These are phyloP conservation scores for Ceratocystis albifundus DNA, from an alignment of 2,329 filamentous ascomycete genomes.

Conservation along the genomic window DNA sequence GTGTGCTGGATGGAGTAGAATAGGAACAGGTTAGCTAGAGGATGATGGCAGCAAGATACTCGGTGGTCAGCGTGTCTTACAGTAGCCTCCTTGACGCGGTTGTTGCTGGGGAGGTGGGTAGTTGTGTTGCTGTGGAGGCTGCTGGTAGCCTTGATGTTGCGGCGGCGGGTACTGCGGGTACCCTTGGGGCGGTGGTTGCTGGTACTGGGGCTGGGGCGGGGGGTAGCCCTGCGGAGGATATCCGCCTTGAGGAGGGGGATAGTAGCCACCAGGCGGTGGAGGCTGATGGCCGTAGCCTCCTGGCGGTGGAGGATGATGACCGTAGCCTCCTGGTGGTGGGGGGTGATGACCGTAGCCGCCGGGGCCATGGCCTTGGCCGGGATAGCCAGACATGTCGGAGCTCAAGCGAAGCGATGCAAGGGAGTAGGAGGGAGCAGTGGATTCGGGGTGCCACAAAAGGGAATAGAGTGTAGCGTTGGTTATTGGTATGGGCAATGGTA, in stretches of 20 bases:
- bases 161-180: constrained; percentile 15
- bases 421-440: not conserved
- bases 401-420: not conserved
- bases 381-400: constrained; percentile 22
- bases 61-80: not conserved
- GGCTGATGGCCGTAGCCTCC: constrained; percentile 25
- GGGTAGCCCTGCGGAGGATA: constrained; percentile 20
- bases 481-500: not conserved
- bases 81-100: constrained; percentile 1
- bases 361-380: constrained; percentile 25
- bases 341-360: constrained; percentile 24
- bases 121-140: constrained; percentile 5
- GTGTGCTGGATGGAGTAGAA: constrained; percentile 31
- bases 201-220: constrained; percentile 15
- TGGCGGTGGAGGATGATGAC: constrained; percentile 24
- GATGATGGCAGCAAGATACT: not conserved
- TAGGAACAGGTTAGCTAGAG: constrained; percentile 29
- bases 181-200: not conserved
- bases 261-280: constrained; percentile 24
- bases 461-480: not conserved
- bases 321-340: constrained; percentile 23
- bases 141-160: constrained; percentile 21
- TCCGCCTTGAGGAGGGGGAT: constrained; percentile 23
- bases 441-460: not conserved
- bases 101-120: constrained; percentile 9